A percentile compares a stretch with the other conserved stretches of the same genome.
Evolutionary conservation across 148 eudicot genomes (phyloP).

Genomic region (Camellia granthamiana): DNA sequence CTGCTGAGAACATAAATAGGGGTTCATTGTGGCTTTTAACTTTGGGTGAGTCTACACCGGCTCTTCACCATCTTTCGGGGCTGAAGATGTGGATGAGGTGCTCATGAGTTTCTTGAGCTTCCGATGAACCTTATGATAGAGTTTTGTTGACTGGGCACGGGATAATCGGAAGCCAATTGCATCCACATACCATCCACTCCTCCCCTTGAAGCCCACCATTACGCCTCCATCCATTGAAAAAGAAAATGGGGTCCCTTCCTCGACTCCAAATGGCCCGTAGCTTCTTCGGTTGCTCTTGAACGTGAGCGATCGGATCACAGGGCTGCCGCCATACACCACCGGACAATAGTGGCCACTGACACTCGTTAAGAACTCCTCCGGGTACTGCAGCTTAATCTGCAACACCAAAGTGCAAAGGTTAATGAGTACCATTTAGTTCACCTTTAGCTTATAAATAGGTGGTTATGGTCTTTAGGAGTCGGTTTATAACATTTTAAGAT

Average conservation of each 20-base stretch:
- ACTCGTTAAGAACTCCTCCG: conserved; percentile 52
- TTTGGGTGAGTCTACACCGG: too few relatives aligned
- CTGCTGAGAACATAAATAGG: too few relatives aligned
- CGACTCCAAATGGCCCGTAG: conserved; percentile 62
- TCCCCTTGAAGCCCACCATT: conserved; percentile 62
- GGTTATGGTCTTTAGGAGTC: too few relatives aligned
- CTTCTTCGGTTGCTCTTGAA: conserved; percentile 59
- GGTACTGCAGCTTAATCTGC: conserved; percentile 64
- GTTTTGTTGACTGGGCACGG: conserved; percentile 20
- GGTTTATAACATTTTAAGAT: too few relatives aligned
- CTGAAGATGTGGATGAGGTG: conserved; percentile 20
- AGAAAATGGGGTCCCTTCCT: conserved; percentile 59
- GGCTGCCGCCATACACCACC: conserved; percentile 52
- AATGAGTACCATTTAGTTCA: conserved; percentile 41
- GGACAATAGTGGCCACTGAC: conserved; percentile 55
- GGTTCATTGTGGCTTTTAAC: too few relatives aligned
- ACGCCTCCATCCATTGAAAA: conserved; percentile 52
- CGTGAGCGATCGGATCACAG: conserved; percentile 56
- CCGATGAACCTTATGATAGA: conserved; percentile 30
- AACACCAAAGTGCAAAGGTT: neutral
- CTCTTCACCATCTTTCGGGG: conserved; percentile 21
- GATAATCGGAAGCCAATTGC: conserved; percentile 51
- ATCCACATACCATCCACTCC: conserved; percentile 66
- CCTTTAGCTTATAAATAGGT: conserved; percentile 22
- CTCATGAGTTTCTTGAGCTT: conserved; percentile 39